These are phyloP conservation scores for Bacidia rubella DNA, from an alignment of 495 filamentous ascomycete genomes.

Conservation along the genomic window DNA sequence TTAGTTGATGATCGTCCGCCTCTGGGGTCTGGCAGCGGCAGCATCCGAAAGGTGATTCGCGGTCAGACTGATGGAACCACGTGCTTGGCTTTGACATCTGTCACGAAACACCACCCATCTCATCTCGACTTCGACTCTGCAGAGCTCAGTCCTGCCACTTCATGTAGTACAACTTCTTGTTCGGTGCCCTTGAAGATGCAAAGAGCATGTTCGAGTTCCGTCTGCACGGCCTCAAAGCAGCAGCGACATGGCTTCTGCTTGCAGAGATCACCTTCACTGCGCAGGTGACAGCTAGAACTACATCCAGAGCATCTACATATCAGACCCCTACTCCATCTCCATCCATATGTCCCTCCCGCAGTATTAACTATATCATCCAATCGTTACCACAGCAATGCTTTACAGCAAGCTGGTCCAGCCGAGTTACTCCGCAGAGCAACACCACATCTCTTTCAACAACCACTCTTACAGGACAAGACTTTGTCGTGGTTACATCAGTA, in stretches of 20 bases:
- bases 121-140: too few relatives aligned
- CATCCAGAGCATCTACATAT: neutral
- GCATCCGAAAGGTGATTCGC: too few relatives aligned
- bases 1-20: too few relatives aligned
- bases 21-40: too few relatives aligned
- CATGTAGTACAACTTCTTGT: too few relatives aligned
- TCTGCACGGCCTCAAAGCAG: neutral
- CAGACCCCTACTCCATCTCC: neutral
- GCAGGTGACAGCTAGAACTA: neutral
- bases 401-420: constrained; percentile 29
- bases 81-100: too few relatives aligned
- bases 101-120: too few relatives aligned
- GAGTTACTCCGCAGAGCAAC: neutral
- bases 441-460: neutral
- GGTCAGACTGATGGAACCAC: too few relatives aligned
- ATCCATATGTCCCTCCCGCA: constrained; percentile 47
- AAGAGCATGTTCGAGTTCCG: neutral
- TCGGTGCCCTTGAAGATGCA: neutral
- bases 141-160: too few relatives aligned
- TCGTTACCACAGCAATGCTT: constrained; percentile 67
- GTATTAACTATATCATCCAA: constrained; percentile 72
- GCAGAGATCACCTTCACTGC: neutral
- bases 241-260: neutral
- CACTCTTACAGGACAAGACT: neutral
- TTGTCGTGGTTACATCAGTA: neutral